Evolutionary conservation across 2,329 filamentous ascomycete genomes (phyloP).

Genomic region (Zopfia rhizophila): DNA sequence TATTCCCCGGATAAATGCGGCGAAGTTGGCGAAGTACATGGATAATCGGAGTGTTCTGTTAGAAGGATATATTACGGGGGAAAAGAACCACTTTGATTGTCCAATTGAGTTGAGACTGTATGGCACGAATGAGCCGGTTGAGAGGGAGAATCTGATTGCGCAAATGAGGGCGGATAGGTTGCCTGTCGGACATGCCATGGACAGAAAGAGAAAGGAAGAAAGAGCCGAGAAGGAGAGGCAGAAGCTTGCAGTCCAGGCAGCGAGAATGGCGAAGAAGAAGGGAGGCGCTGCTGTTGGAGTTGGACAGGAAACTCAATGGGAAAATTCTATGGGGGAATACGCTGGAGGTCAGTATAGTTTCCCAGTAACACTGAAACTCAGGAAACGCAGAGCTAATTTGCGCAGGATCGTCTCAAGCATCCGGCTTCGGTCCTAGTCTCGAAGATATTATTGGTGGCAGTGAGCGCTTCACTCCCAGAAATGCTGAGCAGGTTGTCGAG

Average conservation of each 20-base stretch:
- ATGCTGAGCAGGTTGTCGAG: slow-evolving; percentile 72
- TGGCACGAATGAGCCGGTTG: slow-evolving; percentile 68
- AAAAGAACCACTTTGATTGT: slow-evolving; percentile 75
- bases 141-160: slow-evolving; percentile 66
- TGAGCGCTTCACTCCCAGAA: slow-evolving; percentile 73
- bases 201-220: slow-evolving; percentile 62
- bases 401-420: slow-evolving; percentile 21
- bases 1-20: slow-evolving; percentile 72
- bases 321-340: slow-evolving; percentile 38
- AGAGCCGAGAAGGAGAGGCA: slow-evolving; percentile 64
- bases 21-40: slow-evolving; percentile 79
- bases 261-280: slow-evolving; percentile 41
- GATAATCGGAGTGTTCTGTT: slow-evolving; percentile 64
- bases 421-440: slow-evolving; percentile 64
- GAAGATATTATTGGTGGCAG: slow-evolving; percentile 74
- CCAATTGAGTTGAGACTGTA: slow-evolving; percentile 76
- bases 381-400: slow-evolving; percentile 15
- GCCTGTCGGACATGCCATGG: slow-evolving; percentile 54
- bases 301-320: slow-evolving; percentile 41
- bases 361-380: too few relatives aligned
- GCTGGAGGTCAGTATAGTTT: too few relatives aligned
- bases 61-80: slow-evolving; percentile 75
- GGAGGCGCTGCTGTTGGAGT: slow-evolving; percentile 44
- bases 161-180: slow-evolving; percentile 73
- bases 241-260: slow-evolving; percentile 55